A percentile compares a stretch with the other conserved stretches of the same genome.
These are phyloP conservation scores for Pseudoneurospora amorphoporcata DNA, from an alignment of 495 filamentous ascomycete species.

Conservation along the genomic window DNA sequence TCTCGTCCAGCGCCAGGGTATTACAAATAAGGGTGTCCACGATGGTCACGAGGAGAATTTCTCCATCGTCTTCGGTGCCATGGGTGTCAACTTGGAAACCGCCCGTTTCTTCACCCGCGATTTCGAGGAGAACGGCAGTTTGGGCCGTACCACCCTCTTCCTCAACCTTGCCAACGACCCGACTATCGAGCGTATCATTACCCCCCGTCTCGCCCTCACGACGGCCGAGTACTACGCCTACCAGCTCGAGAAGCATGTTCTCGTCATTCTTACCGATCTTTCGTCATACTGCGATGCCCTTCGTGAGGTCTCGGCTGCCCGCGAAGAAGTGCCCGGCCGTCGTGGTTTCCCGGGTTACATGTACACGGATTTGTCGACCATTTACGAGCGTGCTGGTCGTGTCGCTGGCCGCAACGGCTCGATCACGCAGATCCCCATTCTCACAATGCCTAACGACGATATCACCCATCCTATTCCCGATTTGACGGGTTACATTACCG, in stretches of 20 bases:
- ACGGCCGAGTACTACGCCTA: slow-evolving; percentile 99
- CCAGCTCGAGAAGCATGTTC: slow-evolving; percentile 98
- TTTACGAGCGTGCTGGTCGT: slow-evolving; percentile 98
- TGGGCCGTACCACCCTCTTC: slow-evolving; percentile 96
- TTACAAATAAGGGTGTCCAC: slow-evolving; percentile 83
- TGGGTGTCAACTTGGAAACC: slow-evolving; percentile 99
- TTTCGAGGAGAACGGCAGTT: slow-evolving; percentile 98
- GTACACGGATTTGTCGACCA: slow-evolving; percentile 99
- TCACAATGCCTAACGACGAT: slow-evolving; percentile 99
- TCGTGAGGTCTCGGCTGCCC: slow-evolving; percentile 92
- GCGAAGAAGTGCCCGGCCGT: slow-evolving; percentile 98
- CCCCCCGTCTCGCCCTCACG: slow-evolving; percentile 93
- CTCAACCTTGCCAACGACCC: slow-evolving; percentile 98
- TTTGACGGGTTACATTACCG: slow-evolving; percentile 97
- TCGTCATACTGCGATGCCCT: slow-evolving; percentile 98
- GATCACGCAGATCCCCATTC: slow-evolving; percentile 97
- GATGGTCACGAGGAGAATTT: slow-evolving; percentile 99
- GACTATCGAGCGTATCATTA: slow-evolving; percentile 99
- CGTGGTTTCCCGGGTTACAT: slow-evolving; percentile 99
- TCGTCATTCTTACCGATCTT: slow-evolving; percentile 96
- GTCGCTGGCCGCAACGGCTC: slow-evolving; percentile 95
- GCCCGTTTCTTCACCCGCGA: slow-evolving; percentile 96
- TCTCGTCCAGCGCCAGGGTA: slow-evolving; percentile 68
- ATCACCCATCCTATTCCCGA: slow-evolving; percentile 99
- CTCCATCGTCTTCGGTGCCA: slow-evolving; percentile 97